Evolutionary conservation across 805 yeast genomes (phyloP).

Genomic region (Saturnispora gosingensis): DNA sequence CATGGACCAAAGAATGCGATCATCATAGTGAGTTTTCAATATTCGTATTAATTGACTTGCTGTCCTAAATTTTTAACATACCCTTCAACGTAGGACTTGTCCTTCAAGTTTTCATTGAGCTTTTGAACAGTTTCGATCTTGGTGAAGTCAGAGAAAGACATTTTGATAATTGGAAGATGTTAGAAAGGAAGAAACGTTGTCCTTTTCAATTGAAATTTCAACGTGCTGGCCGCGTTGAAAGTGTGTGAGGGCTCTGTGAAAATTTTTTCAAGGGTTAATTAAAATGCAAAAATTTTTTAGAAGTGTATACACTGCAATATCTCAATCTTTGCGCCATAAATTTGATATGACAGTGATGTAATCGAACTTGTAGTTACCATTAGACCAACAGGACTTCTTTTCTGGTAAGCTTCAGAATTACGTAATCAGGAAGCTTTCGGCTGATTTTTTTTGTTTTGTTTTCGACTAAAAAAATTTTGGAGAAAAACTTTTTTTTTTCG

Average conservation of each 20-base stretch:
- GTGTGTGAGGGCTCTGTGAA: neutral
- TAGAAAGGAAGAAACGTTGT: neutral
- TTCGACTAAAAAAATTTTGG: neutral
- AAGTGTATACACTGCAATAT: too few species aligned
- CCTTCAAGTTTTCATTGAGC: conserved; percentile 80
- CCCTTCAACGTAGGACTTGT: conserved; percentile 95
- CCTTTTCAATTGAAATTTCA: conserved; percentile 2
- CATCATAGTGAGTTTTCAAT: conserved; percentile 39
- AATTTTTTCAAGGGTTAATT: neutral
- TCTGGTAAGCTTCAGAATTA: neutral
- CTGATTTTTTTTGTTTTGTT: neutral
- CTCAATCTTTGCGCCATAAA: too few species aligned
- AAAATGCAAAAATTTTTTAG: neutral
- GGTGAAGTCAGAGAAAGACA: conserved; percentile 78
- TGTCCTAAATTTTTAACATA: conserved; percentile 37
- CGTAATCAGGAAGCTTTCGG: neutral
- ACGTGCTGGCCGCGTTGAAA: neutral
- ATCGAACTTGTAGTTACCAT: too few species aligned
- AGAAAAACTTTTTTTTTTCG: neutral
- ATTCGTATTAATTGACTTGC: neutral
- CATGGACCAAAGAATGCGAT: conserved; percentile 82
- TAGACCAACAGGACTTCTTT: too few species aligned
- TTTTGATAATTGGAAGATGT: conserved; percentile 18
- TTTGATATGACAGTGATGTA: too few species aligned
- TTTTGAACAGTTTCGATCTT: conserved; percentile 63